A percentile compares a stretch with the other conserved stretches of the same genome.
These are phyloP conservation scores for Colletotrichum sp. DNA, from an alignment of 2,329 filamentous ascomycete species.

Conservation along the genomic window DNA sequence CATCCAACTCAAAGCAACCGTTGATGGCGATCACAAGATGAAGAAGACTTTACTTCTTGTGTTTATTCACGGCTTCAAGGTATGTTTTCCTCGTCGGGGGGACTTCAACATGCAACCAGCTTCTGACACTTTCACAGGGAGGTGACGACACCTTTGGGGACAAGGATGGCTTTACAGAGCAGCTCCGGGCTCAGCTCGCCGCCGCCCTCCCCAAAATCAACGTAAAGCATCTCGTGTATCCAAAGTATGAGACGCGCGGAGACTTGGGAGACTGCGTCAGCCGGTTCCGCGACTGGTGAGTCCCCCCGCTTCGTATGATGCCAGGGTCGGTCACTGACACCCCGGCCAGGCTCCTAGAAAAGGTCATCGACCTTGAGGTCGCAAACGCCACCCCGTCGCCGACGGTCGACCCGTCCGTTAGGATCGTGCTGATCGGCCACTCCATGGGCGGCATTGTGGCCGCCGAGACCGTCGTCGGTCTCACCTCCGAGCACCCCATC, in stretches of 20 bases:
- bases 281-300: constrained; percentile 76
- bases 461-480: constrained; percentile 81
- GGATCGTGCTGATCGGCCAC: constrained; percentile 82
- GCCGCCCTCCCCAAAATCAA: constrained; percentile 71
- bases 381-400: constrained; percentile 79
- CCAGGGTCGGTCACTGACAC: not conserved
- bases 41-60: constrained; percentile 82
- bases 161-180: constrained; percentile 69
- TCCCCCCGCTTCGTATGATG: not conserved
- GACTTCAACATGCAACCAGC: not conserved
- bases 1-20: not conserved
- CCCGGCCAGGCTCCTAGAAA: constrained; percentile 75
- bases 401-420: constrained; percentile 84
- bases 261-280: constrained; percentile 74
- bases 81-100: constrained; percentile 29
- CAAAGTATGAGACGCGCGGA: constrained; percentile 81
- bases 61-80: constrained; percentile 91
- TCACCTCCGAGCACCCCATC: constrained; percentile 63
- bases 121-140: constrained; percentile 53
- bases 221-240: constrained; percentile 74
- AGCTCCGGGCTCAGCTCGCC: constrained; percentile 69
- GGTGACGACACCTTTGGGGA: constrained; percentile 78
- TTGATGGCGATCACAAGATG: constrained; percentile 52
- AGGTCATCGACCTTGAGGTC: constrained; percentile 94
- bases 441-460: constrained; percentile 95